Conservation (phyloP, 129 eudicot species). For the Mikania micrantha region DNA sequence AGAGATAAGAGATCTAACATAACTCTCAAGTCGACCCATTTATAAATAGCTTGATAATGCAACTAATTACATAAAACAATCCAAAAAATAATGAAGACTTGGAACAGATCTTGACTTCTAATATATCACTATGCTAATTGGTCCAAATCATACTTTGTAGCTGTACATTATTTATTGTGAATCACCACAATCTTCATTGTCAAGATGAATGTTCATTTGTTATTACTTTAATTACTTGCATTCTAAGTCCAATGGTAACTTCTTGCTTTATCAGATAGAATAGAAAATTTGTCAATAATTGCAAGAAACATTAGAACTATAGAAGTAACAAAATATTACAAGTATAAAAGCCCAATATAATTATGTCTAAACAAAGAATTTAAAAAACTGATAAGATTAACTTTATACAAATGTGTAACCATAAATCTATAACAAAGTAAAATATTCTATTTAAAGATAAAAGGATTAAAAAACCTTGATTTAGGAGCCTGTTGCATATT, state of each 20-base stretch:
- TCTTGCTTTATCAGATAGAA: neutral
- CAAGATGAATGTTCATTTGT: neutral
- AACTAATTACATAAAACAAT: neutral
- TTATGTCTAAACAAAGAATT: neutral
- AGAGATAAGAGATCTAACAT: neutral
- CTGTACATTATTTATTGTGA: neutral
- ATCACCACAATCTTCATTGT: neutral
- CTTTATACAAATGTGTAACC: neutral
- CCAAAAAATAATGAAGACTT: neutral
- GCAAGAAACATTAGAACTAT: neutral
- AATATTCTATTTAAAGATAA: neutral
- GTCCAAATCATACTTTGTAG: neutral
- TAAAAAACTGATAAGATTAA: neutral
- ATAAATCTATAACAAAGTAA: neutral
- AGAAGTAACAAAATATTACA: neutral
- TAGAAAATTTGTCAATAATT: neutral
- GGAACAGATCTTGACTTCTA: neutral
- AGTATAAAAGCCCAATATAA: neutral
- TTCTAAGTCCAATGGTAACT: neutral
- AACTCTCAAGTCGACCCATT: neutral
- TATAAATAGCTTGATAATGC: neutral
- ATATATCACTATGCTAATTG: neutral
- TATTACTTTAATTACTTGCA: neutral
- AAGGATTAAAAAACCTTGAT: slow-evolving; percentile 43
- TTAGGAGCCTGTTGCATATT: slow-evolving; percentile 66